Base-by-base conservation (phyloP, 108 stramenopile genomes). In the Schizochytrium sp. region DNA sequence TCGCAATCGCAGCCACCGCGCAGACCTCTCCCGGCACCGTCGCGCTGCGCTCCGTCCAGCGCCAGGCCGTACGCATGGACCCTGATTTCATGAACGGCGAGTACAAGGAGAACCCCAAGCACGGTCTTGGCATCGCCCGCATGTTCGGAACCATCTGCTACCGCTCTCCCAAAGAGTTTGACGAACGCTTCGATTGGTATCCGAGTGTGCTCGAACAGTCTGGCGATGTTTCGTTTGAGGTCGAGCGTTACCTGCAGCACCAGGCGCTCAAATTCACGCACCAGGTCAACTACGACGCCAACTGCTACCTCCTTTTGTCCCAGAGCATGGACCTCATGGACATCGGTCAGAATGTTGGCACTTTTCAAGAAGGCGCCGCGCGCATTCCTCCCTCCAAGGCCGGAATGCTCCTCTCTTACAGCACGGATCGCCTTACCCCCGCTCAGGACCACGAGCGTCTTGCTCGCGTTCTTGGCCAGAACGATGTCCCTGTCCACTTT, bases 31-130 rank as follows among this genome's bases (percentile, higher is more conserved):
- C 89, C 25, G 57, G 57, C 28, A 76, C 89, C 58, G 76, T 87
- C 28, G 89, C 89, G 58, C 48, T 89, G 51, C 76, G 89, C 59
- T 72, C 25, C 89, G 58, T 87, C 83, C 83, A 89, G 76, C 89
- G 89, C 21, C 41, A 60, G 47, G 89, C 89, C 60, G 72, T 89
- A 48, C 28, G 55, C 25, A 45, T 34, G 19, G 89, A 89, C 89
- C 89, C 89, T 25, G 89, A 72, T 45, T 89, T 44, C 45, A 23
- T 60, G 57, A 44, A 48, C 28, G 89, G 89, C 29, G 5, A 41
- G 21, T 89, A 89, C 59, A 21, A 45, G 44, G 89, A 87, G 28
- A 72, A 72, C 18, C 89, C 89, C 12, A n/a, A 58, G 41, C 48
- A 29, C 23, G 89, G 89, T 12, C 44, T 89, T 19, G 14, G 59